Evolutionary conservation across 345 rosid species (phyloP).

Genomic region (Eucalyptus sp.): DNA sequence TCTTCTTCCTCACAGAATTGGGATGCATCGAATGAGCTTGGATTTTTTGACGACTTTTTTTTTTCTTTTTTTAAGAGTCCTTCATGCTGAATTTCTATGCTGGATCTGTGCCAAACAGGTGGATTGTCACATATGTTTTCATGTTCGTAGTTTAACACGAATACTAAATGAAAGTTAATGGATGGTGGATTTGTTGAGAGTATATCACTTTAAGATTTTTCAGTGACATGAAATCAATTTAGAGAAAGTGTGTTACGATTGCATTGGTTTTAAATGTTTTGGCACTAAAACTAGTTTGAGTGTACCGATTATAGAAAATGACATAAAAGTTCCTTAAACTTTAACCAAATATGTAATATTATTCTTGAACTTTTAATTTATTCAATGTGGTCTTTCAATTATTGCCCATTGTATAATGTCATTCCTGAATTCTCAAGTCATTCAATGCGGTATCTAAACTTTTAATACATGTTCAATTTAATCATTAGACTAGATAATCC

Average conservation of each 20-base stretch:
- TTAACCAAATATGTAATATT: rapidly evolving
- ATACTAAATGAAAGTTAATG: not conserved
- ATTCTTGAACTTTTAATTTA: too few relatives aligned
- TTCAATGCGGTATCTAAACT: rapidly evolving
- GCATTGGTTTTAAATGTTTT: too few relatives aligned
- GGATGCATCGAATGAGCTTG: rapidly evolving
- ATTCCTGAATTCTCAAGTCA: rapidly evolving
- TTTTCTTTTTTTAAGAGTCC: not conserved
- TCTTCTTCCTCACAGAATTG: not conserved
- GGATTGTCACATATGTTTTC: not conserved
- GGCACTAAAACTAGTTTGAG: not conserved
- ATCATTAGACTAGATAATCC: rapidly evolving
- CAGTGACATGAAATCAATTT: rapidly evolving
- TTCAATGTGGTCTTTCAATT: rapidly evolving
- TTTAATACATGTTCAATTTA: rapidly evolving
- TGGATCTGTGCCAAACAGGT: rapidly evolving
- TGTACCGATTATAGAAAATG: rapidly evolving
- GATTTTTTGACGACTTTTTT: too few relatives aligned
- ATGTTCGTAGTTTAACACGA: not conserved
- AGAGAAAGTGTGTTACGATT: not conserved
- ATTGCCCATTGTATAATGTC: too few relatives aligned
- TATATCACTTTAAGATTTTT: rapidly evolving
- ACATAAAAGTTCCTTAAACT: too few relatives aligned
- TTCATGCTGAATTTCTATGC: not conserved
- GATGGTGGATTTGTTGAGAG: too few relatives aligned